Conservation (phyloP, 257 asterid species). For the Solanum bulbocastanum region DNA sequence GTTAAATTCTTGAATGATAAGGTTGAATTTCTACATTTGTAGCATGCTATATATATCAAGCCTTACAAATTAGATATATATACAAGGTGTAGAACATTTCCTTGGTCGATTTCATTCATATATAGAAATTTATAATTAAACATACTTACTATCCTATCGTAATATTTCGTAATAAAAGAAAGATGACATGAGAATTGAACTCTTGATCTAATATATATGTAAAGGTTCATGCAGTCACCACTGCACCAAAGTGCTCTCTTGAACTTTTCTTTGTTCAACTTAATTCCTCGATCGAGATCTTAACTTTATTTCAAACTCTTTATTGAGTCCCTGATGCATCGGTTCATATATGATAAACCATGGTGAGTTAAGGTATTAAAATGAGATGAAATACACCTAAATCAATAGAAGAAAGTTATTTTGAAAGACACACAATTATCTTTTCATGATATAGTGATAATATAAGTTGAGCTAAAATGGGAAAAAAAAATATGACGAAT, state of each 20-base stretch:
- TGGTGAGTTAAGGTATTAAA: neutral
- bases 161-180: too few relatives aligned
- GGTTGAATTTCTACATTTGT: neutral
- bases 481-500: too few relatives aligned
- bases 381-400: neutral
- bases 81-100: neutral
- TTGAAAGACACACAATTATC: neutral
- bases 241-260: neutral
- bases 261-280: neutral
- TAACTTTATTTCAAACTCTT: neutral
- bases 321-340: neutral
- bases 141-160: too few relatives aligned
- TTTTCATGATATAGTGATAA: neutral
- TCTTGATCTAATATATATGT: neutral
- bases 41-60: neutral
- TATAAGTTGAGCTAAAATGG: neutral
- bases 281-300: neutral
- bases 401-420: neutral
- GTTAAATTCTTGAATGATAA: neutral
- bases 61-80: neutral
- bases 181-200: neutral
- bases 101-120: neutral
- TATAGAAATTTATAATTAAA: too few relatives aligned
- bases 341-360: neutral
- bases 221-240: neutral